These are phyloP conservation scores for Syncephalastrum racemosum DNA, from an alignment of 371 early-diverging fungal species.

Conservation along the genomic window DNA sequence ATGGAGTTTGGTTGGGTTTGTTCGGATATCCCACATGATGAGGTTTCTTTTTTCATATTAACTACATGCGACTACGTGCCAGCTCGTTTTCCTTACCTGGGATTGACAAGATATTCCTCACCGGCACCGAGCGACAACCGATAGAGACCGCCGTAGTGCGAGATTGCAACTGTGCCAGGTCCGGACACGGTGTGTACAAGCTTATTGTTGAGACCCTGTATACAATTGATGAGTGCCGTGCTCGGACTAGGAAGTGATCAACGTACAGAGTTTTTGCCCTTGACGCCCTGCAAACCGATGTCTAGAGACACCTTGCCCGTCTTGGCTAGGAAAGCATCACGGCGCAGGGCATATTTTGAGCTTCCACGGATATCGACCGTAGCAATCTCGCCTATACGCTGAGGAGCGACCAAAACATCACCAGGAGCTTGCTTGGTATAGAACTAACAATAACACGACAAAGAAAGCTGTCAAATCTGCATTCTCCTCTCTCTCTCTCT, in stretches of 20 bases:
- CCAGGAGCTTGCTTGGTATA: conserved; percentile 57
- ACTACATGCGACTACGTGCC: background rate
- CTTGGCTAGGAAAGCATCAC: conserved; percentile 69
- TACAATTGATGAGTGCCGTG: conserved; percentile 21
- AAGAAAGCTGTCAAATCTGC: background rate
- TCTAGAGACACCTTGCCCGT: conserved; percentile 63
- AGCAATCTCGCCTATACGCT: conserved; percentile 64
- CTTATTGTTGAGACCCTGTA: conserved; percentile 61
- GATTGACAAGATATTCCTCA: conserved; percentile 75
- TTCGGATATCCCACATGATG: conserved; percentile 57
- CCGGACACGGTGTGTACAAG: conserved; percentile 69
- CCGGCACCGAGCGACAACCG: conserved; percentile 65
- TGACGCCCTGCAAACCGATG: conserved; percentile 47
- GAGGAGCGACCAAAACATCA: conserved; percentile 72
- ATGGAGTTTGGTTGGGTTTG: conserved; percentile 37
- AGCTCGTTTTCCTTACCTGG: conserved; percentile 43
- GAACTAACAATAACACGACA: conserved; percentile 57
- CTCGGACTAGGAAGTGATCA: background rate
- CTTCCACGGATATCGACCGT: conserved; percentile 61
- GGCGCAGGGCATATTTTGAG: conserved; percentile 65
- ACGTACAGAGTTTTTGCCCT: conserved; percentile 25
- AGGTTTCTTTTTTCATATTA: conserved; percentile 23
- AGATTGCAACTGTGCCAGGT: conserved; percentile 70
- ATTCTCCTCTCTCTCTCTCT: background rate
- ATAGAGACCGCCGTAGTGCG: conserved; percentile 72